Percentiles rank a stretch among this genome's conserved stretches.
Evolutionary conservation across 2,329 filamentous ascomycete genomes (phyloP).

Genomic region (Fusarium cicatricum): DNA sequence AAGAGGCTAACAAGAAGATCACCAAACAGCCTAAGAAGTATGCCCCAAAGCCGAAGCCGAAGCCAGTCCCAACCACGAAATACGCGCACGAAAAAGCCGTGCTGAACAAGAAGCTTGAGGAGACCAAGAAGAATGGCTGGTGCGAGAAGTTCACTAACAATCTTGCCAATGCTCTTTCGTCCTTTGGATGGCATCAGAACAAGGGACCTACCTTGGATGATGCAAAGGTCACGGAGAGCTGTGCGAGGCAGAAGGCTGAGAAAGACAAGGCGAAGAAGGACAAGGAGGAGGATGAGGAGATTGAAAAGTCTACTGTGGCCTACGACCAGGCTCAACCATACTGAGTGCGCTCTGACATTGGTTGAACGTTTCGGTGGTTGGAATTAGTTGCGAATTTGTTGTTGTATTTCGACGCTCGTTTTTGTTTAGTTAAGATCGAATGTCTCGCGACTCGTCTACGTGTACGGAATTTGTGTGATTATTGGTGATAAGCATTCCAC

Average conservation of each 20-base stretch:
- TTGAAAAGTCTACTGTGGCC: not conserved
- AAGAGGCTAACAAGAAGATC: not conserved
- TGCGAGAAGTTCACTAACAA: constrained; percentile 12
- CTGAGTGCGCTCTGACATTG: too few relatives aligned
- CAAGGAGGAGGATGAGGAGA: not conserved
- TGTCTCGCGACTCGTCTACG: not conserved
- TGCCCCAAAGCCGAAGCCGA: too few relatives aligned
- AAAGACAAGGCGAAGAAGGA: not conserved
- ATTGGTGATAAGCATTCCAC: too few relatives aligned
- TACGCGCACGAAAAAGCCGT: not conserved
- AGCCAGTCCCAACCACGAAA: too few relatives aligned
- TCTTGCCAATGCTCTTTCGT: not conserved
- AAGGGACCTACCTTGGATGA: too few relatives aligned
- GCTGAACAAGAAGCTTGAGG: constrained; percentile 4
- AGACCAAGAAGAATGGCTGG: constrained; percentile 20
- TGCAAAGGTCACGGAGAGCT: too few relatives aligned
- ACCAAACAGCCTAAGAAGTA: not conserved
- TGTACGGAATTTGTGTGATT: too few relatives aligned
- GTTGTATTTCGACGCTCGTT: too few relatives aligned
- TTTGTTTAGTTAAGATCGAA: not conserved
- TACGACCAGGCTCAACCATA: too few relatives aligned
- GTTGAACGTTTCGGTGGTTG: too few relatives aligned
- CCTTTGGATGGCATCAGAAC: too few relatives aligned
- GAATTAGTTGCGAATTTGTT: too few relatives aligned
- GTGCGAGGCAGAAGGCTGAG: not conserved